These are phyloP conservation scores for Lactifluus volemus DNA, from an alignment of 768 basidiomycete genomes.

Conservation along the genomic window DNA sequence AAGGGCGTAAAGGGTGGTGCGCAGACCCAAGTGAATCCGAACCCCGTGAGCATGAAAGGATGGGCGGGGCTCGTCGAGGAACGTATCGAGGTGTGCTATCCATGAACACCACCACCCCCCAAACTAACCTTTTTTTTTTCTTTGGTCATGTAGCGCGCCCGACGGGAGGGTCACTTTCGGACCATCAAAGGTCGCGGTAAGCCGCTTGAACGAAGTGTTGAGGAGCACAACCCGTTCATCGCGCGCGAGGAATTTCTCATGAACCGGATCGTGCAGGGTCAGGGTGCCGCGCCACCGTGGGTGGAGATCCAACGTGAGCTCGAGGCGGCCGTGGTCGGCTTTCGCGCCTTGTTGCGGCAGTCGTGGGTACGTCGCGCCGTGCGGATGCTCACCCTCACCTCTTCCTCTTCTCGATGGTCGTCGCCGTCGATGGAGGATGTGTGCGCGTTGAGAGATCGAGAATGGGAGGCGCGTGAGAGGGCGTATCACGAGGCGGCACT, in stretches of 20 bases:
- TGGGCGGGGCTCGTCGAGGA: slow-evolving; percentile 74
- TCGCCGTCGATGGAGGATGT: slow-evolving; percentile 29
- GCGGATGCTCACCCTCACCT: slow-evolving; percentile 41
- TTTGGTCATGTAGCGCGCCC: slow-evolving; percentile 42
- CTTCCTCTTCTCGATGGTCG: slow-evolving; percentile 23
- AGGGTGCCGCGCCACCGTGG: slow-evolving; percentile 83
- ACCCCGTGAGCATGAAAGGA: slow-evolving; percentile 59
- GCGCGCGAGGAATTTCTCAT: slow-evolving; percentile 72
- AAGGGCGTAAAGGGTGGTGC: slow-evolving; percentile 23
- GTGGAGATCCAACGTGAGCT: slow-evolving; percentile 74
- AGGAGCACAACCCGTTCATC: slow-evolving; percentile 57
- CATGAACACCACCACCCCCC: not conserved
- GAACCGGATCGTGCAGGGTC: slow-evolving; percentile 76
- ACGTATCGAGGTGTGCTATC: slow-evolving; percentile 53
- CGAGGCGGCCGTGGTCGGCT: slow-evolving; percentile 49
- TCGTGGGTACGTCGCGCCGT: slow-evolving; percentile 73
- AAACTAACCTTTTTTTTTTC: not conserved
- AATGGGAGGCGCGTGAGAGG: slow-evolving; percentile 62
- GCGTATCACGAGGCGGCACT: slow-evolving; percentile 63
- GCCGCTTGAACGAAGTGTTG: slow-evolving; percentile 35
- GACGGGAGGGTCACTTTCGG: slow-evolving; percentile 61
- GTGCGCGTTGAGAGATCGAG: slow-evolving; percentile 44
- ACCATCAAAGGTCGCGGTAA: slow-evolving; percentile 59
- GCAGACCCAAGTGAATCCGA: slow-evolving; percentile 28
- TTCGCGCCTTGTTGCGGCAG: slow-evolving; percentile 54